phyloP scores from a whole-genome alignment of 192 early-diverging fungal species.

The Funneliformis geosporum region DNA sequence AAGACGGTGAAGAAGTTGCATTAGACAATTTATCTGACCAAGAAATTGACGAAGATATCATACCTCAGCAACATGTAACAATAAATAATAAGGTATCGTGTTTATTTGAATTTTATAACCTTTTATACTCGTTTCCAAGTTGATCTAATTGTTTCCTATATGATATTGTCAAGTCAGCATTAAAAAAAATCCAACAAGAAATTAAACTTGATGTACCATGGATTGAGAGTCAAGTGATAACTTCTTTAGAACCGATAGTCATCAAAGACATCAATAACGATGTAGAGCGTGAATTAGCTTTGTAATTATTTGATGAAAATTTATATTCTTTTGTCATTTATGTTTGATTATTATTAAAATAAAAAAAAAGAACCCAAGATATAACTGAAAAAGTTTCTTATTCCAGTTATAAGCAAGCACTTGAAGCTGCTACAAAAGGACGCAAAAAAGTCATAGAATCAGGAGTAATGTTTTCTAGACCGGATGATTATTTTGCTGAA shows the following conservation, averaged over 20 bases:
- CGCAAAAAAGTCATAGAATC: constrained; percentile 61
- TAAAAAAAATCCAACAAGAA: constrained; percentile 59
- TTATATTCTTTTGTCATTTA: not conserved
- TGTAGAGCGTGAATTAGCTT: constrained; percentile 89
- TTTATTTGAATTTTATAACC: no score
- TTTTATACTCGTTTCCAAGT: not conserved
- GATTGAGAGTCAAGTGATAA: constrained; percentile 71
- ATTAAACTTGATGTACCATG: constrained; percentile 66
- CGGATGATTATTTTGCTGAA: constrained; percentile 97
- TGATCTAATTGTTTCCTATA: not conserved
- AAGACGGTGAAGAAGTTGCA: not conserved
- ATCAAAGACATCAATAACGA: constrained; percentile 79
- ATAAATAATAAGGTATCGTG: not conserved
- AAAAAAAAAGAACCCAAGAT: no score
- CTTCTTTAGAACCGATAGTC: constrained; percentile 52
- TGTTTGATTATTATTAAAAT: not conserved
- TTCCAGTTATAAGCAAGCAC: constrained; percentile 80
- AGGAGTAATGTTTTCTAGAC: constrained; percentile 77
- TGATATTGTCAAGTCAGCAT: constrained; percentile 47
- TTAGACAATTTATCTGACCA: no score
- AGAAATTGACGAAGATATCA: not conserved
- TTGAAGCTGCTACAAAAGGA: constrained; percentile 72
- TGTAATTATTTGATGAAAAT: constrained; percentile 38
- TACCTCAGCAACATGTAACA: not conserved
- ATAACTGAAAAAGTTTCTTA: not conserved